phyloP scores from a whole-genome alignment of 495 filamentous ascomycete species.

The Trichoderma virens region DNA sequence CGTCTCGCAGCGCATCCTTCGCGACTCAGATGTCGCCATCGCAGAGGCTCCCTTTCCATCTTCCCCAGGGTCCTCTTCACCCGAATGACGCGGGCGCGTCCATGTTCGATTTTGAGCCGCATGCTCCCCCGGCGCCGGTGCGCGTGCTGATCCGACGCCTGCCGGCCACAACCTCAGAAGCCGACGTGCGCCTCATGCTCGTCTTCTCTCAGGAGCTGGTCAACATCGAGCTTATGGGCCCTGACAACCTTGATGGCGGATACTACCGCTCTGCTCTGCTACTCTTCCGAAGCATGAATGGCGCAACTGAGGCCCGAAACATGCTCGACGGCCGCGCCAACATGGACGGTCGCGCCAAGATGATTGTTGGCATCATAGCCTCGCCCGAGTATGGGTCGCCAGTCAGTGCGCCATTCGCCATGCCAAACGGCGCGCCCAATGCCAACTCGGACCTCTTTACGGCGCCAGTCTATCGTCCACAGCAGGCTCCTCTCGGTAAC shows the following conservation, averaged over 20 bases:
- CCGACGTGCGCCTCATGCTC: constrained; percentile 71
- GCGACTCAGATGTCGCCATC: too few relatives aligned
- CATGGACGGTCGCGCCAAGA: constrained; percentile 60
- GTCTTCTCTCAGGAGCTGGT: constrained; percentile 79
- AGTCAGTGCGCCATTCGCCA: constrained; percentile 6
- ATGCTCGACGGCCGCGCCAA: constrained; percentile 77
- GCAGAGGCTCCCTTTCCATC: too few relatives aligned
- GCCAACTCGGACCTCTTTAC: constrained; percentile 49
- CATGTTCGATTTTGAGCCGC: too few relatives aligned
- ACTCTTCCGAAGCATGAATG: constrained; percentile 60
- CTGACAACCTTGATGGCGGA: constrained; percentile 59
- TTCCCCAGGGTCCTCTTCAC: not conserved
- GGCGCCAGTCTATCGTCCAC: not conserved
- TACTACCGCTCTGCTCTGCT: constrained; percentile 68
- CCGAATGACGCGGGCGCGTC: not conserved
- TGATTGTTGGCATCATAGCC: constrained; percentile 69
- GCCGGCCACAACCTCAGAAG: constrained; percentile 61
- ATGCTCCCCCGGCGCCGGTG: too few relatives aligned
- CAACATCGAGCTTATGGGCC: constrained; percentile 60
- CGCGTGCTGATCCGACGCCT: constrained; percentile 62
- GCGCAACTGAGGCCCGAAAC: constrained; percentile 68
- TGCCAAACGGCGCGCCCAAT: not conserved
- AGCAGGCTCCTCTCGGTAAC: constrained; percentile 29
- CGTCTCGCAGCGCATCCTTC: too few relatives aligned
- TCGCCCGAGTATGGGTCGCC: constrained; percentile 21